Evolutionary conservation across 2,329 filamentous ascomycete genomes (phyloP).

Genomic region (Lasiodiplodia gonubiensis): DNA sequence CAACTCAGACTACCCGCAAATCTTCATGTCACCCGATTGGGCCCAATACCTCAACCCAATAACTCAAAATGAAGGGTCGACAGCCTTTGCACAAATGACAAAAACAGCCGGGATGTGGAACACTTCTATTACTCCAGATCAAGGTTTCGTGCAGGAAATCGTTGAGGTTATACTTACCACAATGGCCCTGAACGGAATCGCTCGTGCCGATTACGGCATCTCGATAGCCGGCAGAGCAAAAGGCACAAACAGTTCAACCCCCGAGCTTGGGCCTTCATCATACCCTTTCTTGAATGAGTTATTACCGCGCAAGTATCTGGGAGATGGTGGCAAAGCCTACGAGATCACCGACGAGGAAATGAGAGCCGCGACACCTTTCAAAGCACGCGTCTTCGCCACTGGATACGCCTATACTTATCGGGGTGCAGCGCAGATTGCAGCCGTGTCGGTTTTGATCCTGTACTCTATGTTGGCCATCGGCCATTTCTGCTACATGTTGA

Average conservation of each 20-base stretch:
- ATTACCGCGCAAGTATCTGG: not conserved
- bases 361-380: not conserved
- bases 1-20: not conserved
- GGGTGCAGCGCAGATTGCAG: not conserved
- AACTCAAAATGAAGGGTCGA: not conserved
- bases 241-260: not conserved
- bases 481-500: not conserved
- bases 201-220: not conserved
- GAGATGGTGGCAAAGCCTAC: not conserved
- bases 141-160: not conserved
- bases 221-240: constrained; percentile 6
- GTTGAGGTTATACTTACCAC: not conserved
- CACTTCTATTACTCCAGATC: not conserved
- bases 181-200: constrained; percentile 8
- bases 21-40: not conserved
- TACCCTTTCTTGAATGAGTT: not conserved
- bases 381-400: not conserved
- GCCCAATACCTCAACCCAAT: constrained; percentile 6
- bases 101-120: not conserved
- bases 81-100: not conserved
- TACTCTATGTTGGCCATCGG: not conserved
- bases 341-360: not conserved
- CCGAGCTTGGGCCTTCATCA: not conserved
- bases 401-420: constrained; percentile 8
- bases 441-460: not conserved